Percentiles rank a stretch among this genome's conserved stretches.
Evolutionary conservation across 2,329 filamentous ascomycete genomes (phyloP).

Genomic region (Paramyrothecium roridum): DNA sequence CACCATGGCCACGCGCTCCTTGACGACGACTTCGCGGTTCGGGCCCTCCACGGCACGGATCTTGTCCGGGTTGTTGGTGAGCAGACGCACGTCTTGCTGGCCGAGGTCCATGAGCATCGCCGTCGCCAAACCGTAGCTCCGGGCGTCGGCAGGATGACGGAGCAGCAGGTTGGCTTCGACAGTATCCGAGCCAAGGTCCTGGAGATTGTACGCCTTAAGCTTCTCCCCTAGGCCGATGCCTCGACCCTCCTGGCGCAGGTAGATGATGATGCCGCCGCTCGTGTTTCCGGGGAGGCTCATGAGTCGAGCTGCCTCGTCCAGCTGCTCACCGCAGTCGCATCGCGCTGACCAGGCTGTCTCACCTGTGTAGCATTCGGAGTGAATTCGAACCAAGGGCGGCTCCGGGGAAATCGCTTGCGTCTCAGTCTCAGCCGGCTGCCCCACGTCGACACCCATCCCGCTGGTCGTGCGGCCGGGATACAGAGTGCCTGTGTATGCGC

Average conservation of each 20-base stretch:
- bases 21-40: slow-evolving; percentile 81
- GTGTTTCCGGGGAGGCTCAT: slow-evolving; percentile 71
- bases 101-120: slow-evolving; percentile 89
- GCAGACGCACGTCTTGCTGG: slow-evolving; percentile 70
- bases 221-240: slow-evolving; percentile 95
- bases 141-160: slow-evolving; percentile 87
- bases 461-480: slow-evolving; percentile 82
- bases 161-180: slow-evolving; percentile 92
- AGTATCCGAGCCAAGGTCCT: slow-evolving; percentile 95
- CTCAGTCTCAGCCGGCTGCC: slow-evolving; percentile 5
- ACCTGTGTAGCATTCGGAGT: slow-evolving; percentile 97
- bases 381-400: slow-evolving; percentile 81
- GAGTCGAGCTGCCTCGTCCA: slow-evolving; percentile 90
- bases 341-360: slow-evolving; percentile 98
- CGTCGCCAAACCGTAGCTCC: slow-evolving; percentile 94
- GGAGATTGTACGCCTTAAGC: slow-evolving; percentile 95
- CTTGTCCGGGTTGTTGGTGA: slow-evolving; percentile 98
- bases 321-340: slow-evolving; percentile 95
- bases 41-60: slow-evolving; percentile 91
- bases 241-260: slow-evolving; percentile 91
- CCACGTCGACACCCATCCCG: slow-evolving; percentile 47
- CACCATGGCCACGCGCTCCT: slow-evolving; percentile 91
- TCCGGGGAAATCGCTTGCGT: slow-evolving; percentile 7
- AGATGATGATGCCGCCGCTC: slow-evolving; percentile 86
- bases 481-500: slow-evolving; percentile 85